Conservation (phyloP, 2,329 filamentous ascomycete genomes). For the Podosphaera xanthii region DNA sequence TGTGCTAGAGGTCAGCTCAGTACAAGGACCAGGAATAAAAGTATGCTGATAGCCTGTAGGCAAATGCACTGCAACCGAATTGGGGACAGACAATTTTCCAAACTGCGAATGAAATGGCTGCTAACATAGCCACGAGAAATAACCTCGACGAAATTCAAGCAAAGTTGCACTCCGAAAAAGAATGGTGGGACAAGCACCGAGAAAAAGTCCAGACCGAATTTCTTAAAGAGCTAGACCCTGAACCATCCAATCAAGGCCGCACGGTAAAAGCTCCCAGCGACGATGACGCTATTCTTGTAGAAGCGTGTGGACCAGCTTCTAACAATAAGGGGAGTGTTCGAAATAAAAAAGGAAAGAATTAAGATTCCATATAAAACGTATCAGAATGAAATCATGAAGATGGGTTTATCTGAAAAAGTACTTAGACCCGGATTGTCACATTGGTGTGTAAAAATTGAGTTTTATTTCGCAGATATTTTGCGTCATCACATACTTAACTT, state of each 20-base stretch:
- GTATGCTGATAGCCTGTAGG: conserved; percentile 27
- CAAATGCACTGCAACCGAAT: conserved; percentile 66
- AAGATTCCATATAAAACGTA: conserved; percentile 4
- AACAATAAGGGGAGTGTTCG: conserved; percentile 19
- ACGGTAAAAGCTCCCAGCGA: conserved; percentile 22
- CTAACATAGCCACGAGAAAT: conserved; percentile 56
- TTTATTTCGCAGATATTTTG: no score
- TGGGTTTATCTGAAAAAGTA: no score
- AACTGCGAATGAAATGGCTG: conserved; percentile 83
- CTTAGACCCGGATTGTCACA: no score
- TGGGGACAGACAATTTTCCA: conserved; percentile 97
- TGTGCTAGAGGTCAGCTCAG: conserved; percentile 60
- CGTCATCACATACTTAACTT: no score
- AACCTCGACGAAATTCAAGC: conserved; percentile 53
- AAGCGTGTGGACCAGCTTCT: conserved; percentile 18
- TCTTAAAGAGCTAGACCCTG: conserved; percentile 62
- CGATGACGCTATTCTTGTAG: conserved; percentile 60
- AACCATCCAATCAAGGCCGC: conserved; percentile 24
- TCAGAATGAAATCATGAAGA: no score
- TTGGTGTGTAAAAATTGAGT: no score
- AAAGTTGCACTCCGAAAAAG: conserved; percentile 50
- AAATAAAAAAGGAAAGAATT: conserved; percentile 47
- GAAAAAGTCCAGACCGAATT: conserved; percentile 51
- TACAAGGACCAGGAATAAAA: background rate
- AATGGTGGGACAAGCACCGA: conserved; percentile 80